Evolutionary conservation across 352 stramenopile genomes (phyloP).

Genomic region (Phytophthora ohioensis): DNA sequence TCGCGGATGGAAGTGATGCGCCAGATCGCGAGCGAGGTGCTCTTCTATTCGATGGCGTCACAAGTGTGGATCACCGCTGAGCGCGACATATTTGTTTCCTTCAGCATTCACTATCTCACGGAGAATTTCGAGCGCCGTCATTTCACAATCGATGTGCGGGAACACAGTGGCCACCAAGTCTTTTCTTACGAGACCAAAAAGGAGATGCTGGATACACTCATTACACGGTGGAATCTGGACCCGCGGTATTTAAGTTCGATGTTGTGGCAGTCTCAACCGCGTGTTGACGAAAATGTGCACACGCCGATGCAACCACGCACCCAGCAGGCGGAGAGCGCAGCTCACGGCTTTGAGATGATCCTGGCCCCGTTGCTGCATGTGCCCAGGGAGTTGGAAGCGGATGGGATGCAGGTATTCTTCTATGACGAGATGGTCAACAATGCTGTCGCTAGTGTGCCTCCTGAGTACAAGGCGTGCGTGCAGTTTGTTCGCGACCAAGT

Average conservation of each 20-base stretch:
- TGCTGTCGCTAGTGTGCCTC: conserved; percentile 41
- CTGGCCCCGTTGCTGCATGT: conserved; percentile 51
- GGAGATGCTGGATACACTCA: conserved; percentile 51
- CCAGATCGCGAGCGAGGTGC: conserved; percentile 53
- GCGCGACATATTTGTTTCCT: conserved; percentile 56
- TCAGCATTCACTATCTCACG: conserved; percentile 58
- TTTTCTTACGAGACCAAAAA: conserved; percentile 51
- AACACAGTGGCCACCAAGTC: conserved; percentile 50
- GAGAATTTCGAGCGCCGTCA: conserved; percentile 52
- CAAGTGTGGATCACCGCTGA: conserved; percentile 60
- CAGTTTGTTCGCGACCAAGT: conserved; percentile 49
- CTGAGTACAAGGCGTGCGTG: conserved; percentile 46
- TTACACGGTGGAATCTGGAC: conserved; percentile 58
- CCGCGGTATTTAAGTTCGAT: conserved; percentile 56
- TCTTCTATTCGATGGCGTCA: conserved; percentile 57
- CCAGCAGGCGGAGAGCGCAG: conserved; percentile 49
- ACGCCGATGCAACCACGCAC: conserved; percentile 34
- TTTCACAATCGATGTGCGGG: conserved; percentile 56
- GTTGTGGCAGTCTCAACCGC: conserved; percentile 56
- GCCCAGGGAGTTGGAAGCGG: conserved; percentile 41
- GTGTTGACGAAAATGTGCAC: conserved; percentile 26
- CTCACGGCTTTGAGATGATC: conserved; percentile 56
- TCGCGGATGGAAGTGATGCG: conserved; percentile 52
- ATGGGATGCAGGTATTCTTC: conserved; percentile 52
- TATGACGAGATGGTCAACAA: conserved; percentile 58